Evolutionary conservation across 148 eudicot genomes (phyloP).

Genomic region (Amaranthus palmeri): DNA sequence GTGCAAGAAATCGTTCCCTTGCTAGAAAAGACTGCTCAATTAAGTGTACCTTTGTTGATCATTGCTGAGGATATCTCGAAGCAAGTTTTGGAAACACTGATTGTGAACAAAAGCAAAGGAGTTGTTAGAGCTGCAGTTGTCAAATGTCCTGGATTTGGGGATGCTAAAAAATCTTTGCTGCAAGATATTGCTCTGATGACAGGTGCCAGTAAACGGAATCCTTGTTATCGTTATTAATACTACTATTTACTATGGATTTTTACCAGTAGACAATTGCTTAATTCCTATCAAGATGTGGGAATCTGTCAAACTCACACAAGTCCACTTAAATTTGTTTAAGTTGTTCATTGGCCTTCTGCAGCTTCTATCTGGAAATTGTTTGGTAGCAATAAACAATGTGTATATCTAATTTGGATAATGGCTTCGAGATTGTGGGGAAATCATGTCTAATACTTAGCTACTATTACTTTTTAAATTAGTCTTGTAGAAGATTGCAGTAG

Average conservation of each 20-base stretch:
- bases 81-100: slow-evolving; percentile 63
- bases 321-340: too few species aligned
- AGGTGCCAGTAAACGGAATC: slow-evolving; percentile 35
- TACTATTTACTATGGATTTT: not conserved
- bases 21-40: slow-evolving; percentile 79
- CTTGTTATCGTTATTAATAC: not conserved
- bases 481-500: not conserved
- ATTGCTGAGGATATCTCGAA: slow-evolving; percentile 78
- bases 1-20: slow-evolving; percentile 75
- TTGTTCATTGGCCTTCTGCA: not conserved
- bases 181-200: slow-evolving; percentile 97
- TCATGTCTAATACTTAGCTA: not conserved
- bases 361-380: not conserved
- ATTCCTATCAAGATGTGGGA: not conserved
- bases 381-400: not conserved
- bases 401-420: not conserved
- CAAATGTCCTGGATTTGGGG: slow-evolving; percentile 81
- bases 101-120: slow-evolving; percentile 67
- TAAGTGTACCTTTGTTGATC: slow-evolving; percentile 78
- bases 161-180: slow-evolving; percentile 69
- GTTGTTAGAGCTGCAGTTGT: slow-evolving; percentile 76
- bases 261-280: not conserved
- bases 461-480: not conserved
- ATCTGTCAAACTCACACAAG: not conserved
- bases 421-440: not conserved